A percentile compares a stretch with the other conserved stretches of the same genome.
Evolutionary conservation across 1,139 yeast species (phyloP).

Genomic region (Suhomyces atakaporum): DNA sequence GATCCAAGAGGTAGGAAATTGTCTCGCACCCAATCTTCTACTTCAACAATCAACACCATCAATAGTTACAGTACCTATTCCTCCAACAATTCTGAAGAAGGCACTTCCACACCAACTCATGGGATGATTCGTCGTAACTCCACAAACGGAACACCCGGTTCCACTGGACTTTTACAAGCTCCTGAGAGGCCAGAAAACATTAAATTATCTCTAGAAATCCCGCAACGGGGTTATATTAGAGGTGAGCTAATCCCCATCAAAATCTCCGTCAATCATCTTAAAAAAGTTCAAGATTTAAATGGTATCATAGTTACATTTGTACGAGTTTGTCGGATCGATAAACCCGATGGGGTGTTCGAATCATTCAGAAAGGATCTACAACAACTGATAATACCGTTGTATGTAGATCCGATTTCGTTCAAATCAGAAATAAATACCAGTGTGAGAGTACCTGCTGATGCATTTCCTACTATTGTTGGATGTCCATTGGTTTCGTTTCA

Average conservation of each 20-base stretch:
- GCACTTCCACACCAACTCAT: neutral
- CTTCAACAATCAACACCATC: constrained; percentile 40
- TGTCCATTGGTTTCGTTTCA: constrained; percentile 78
- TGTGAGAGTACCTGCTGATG: constrained; percentile 77
- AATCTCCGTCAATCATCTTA: constrained; percentile 65
- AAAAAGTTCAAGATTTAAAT: constrained; percentile 67
- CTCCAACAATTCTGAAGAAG: constrained; percentile 36
- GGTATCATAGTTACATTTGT: constrained; percentile 82
- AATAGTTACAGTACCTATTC: constrained; percentile 41
- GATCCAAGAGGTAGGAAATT: constrained; percentile 37
- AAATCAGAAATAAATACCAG: constrained; percentile 61
- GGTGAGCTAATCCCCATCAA: constrained; percentile 80
- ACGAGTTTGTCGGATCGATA: constrained; percentile 75
- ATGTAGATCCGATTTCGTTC: constrained; percentile 67
- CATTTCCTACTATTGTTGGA: constrained; percentile 80
- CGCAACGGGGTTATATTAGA: constrained; percentile 70
- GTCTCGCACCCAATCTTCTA: constrained; percentile 51
- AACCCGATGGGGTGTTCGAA: constrained; percentile 63
- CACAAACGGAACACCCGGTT: constrained; percentile 4
- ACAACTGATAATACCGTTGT: constrained; percentile 77
- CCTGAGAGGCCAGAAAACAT: constrained; percentile 34
- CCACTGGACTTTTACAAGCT: neutral
- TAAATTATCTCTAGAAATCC: constrained; percentile 57
- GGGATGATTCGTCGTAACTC: constrained; percentile 2
- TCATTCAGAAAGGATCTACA: constrained; percentile 83